Evolutionary conservation across 1,284 basidiomycete genomes (phyloP).

Genomic region (Cryptococcus sp.): DNA sequence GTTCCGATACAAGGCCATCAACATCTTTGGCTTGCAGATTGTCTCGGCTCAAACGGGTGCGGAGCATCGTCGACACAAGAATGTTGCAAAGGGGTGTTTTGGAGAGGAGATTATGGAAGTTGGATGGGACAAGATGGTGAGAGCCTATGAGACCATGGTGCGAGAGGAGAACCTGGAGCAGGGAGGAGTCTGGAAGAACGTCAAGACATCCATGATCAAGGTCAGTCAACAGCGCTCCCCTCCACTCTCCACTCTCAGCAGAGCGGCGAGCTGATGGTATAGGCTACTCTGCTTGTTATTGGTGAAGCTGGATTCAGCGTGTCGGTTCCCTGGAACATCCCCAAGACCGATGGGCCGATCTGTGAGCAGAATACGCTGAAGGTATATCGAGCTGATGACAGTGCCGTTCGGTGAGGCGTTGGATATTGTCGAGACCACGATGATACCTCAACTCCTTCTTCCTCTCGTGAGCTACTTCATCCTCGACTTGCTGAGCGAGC

Average conservation of each 20-base stretch:
- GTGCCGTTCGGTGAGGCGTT: constrained; percentile 23
- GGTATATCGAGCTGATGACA: neutral
- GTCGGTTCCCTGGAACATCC: constrained; percentile 17
- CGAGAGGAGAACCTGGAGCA: constrained; percentile 11
- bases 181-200: constrained; percentile 13
- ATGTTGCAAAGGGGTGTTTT: constrained; percentile 22
- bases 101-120: constrained; percentile 15
- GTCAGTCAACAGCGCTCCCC: constrained; percentile 6
- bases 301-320: constrained; percentile 19
- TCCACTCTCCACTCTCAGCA: too few species aligned
- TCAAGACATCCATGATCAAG: constrained; percentile 10
- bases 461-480: constrained; percentile 10
- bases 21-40: constrained; percentile 19
- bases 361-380: constrained; percentile 2
- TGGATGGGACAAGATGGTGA: constrained; percentile 15
- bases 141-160: constrained; percentile 13
- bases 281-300: constrained; percentile 18
- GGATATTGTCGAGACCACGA: constrained; percentile 12
- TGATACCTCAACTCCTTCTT: constrained; percentile 14
- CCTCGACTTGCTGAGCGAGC: neutral
- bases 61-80: constrained; percentile 18
- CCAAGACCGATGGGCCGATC: constrained; percentile 12
- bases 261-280: too few species aligned
- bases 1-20: constrained; percentile 14
- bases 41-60: constrained; percentile 11